A percentile compares a stretch with the other conserved stretches of the same genome.
Conservation (phyloP, 2,329 filamentous ascomycete species). For the Trichoderma gracile region DNA sequence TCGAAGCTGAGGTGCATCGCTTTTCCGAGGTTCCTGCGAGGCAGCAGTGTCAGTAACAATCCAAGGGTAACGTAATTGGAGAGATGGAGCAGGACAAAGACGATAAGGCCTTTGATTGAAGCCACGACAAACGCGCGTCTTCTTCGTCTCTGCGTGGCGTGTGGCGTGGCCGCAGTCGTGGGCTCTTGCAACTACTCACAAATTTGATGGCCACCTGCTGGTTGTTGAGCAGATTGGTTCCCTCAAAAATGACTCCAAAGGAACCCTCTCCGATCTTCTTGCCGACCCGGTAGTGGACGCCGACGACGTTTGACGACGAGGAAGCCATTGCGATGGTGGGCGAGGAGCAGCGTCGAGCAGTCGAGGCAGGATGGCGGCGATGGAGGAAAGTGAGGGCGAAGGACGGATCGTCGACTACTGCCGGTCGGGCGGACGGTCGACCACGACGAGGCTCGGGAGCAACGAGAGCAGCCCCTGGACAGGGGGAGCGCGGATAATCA, state of each 20-base stretch:
- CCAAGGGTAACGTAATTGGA: background rate
- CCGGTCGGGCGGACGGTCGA: constrained; percentile 24
- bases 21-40: constrained; percentile 89
- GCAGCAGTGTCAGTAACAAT: background rate
- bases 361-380: constrained; percentile 20
- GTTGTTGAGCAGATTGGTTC: constrained; percentile 97
- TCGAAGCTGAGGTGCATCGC: constrained; percentile 93
- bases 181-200: constrained; percentile 59
- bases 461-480: constrained; percentile 28
- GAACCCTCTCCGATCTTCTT: constrained; percentile 99
- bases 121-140: background rate
- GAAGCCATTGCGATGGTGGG: constrained; percentile 66
- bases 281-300: constrained; percentile 96
- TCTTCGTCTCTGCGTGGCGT: background rate
- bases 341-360: constrained; percentile 22
- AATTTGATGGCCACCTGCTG: constrained; percentile 99
- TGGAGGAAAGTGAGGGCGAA: constrained; percentile 17
- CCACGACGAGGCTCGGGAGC: constrained; percentile 28
- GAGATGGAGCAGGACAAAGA: background rate
- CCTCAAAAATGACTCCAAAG: constrained; percentile 98
- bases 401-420: constrained; percentile 22
- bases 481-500: constrained; percentile 25
- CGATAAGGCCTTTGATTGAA: background rate
- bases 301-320: constrained; percentile 93
- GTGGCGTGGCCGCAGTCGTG: background rate